Evolutionary conservation across 495 filamentous ascomycete genomes (phyloP).

Genomic region (Xylaria flabelliformis): DNA sequence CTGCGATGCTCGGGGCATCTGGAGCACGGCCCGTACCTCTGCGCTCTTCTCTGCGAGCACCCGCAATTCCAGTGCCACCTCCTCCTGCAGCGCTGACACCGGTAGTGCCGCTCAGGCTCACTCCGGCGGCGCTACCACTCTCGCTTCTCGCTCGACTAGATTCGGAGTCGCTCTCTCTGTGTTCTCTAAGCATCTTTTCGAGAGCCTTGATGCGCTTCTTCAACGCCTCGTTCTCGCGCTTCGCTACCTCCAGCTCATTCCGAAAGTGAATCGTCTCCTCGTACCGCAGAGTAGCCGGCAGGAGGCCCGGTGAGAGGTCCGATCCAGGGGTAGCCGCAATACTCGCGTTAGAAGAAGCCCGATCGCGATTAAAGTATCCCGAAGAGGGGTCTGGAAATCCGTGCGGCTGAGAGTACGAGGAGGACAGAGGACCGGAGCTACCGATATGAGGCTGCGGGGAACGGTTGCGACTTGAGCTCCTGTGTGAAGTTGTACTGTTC

Average conservation of each 20-base stretch:
- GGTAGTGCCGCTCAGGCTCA: conserved; percentile 37
- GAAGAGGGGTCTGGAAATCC: conserved; percentile 38
- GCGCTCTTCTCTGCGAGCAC: conserved; percentile 39
- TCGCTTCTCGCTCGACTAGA: conserved; percentile 50
- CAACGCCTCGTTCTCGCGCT: conserved; percentile 80
- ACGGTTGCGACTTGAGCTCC: conserved; percentile 46
- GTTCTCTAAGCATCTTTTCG: conserved; percentile 60
- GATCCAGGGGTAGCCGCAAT: conserved; percentile 44
- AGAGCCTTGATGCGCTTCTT: conserved; percentile 76
- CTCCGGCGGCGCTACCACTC: conserved; percentile 40
- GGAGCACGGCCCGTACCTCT: conserved; percentile 27
- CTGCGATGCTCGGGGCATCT: conserved; percentile 33
- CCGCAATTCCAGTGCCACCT: conserved; percentile 35
- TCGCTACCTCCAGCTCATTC: conserved; percentile 73
- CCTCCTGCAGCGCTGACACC: conserved; percentile 32
- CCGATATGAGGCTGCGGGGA: conserved; percentile 45
- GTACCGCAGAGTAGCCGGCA: conserved; percentile 65
- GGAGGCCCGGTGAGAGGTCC: conserved; percentile 51
- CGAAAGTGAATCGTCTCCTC: conserved; percentile 74
- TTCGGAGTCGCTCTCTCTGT: conserved; percentile 53
- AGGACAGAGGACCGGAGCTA: conserved; percentile 34
- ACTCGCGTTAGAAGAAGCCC: conserved; percentile 36
- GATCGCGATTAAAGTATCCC: conserved; percentile 42
- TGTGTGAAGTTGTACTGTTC: conserved; percentile 52
- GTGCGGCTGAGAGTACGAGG: conserved; percentile 33